Evolutionary conservation across 371 early-diverging fungal species (phyloP).

Genomic region (Rhizomucor miehei): DNA sequence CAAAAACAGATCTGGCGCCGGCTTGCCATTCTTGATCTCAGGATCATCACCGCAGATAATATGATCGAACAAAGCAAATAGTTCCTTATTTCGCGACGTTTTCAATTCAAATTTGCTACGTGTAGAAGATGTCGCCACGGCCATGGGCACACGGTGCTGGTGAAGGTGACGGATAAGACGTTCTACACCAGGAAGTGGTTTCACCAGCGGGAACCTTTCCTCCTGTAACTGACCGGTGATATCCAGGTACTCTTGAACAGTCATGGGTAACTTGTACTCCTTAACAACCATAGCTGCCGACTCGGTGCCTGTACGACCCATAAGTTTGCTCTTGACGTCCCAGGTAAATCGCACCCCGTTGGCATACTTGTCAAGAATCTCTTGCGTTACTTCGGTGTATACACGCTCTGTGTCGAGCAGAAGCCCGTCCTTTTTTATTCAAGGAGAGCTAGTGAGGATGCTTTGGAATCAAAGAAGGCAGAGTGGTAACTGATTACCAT

Average conservation of each 20-base stretch:
- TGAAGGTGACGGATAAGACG: slow-evolving; percentile 77
- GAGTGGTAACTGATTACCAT: slow-evolving; percentile 61
- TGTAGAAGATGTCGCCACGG: slow-evolving; percentile 85
- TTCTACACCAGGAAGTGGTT: slow-evolving; percentile 74
- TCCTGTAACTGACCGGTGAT: slow-evolving; percentile 35
- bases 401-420: slow-evolving; percentile 81
- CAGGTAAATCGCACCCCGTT: slow-evolving; percentile 71
- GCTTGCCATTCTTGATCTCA: slow-evolving; percentile 76
- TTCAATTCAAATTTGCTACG: slow-evolving; percentile 74
- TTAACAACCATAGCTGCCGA: slow-evolving; percentile 70
- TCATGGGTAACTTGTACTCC: slow-evolving; percentile 67
- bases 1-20: slow-evolving; percentile 88
- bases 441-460: not conserved
- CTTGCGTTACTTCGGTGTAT: slow-evolving; percentile 82
- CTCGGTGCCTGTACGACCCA: slow-evolving; percentile 74
- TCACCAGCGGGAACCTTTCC: slow-evolving; percentile 58
- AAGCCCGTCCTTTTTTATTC: slow-evolving; percentile 32
- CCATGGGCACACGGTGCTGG: slow-evolving; percentile 76
- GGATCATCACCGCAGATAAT: slow-evolving; percentile 88
- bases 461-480: not conserved
- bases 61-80: slow-evolving; percentile 79
- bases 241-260: slow-evolving; percentile 74
- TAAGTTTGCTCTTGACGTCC: slow-evolving; percentile 78
- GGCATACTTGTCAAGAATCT: slow-evolving; percentile 45
- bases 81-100: slow-evolving; percentile 60